These are phyloP conservation scores for Penicillium samsonianum DNA, from an alignment of 495 filamentous ascomycete species.

Conservation along the genomic window DNA sequence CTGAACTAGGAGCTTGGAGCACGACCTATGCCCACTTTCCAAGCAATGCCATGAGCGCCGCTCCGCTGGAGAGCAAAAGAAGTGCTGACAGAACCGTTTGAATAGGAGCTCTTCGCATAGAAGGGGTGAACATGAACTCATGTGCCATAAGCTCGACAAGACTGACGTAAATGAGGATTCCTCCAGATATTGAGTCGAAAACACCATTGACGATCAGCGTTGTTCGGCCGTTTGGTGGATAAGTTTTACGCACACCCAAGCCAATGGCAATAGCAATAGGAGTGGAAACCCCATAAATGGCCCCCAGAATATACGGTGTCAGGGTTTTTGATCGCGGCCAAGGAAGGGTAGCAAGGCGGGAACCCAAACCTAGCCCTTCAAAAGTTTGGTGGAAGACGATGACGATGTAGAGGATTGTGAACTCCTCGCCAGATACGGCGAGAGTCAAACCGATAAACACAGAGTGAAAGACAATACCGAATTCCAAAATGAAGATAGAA, in stretches of 20 bases:
- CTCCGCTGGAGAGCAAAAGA: conserved; percentile 70
- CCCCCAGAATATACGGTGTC: conserved; percentile 71
- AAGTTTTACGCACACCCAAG: conserved; percentile 66
- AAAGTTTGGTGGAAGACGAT: conserved; percentile 82
- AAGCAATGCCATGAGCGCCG: conserved; percentile 77
- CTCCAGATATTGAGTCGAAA: conserved; percentile 84
- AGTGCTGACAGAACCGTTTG: conserved; percentile 66
- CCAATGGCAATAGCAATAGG: conserved; percentile 83
- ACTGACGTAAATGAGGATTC: conserved; percentile 88
- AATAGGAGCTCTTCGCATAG: conserved; percentile 72
- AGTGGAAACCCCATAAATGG: conserved; percentile 73
- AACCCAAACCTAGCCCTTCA: conserved; percentile 77
- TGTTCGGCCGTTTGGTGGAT: conserved; percentile 60
- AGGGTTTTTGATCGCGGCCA: conserved; percentile 68
- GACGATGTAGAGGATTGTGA: conserved; percentile 72
- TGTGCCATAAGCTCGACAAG: conserved; percentile 94
- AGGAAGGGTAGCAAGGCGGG: conserved; percentile 67
- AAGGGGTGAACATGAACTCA: conserved; percentile 88
- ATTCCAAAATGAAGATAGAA: conserved; percentile 65
- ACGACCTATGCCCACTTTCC: conserved; percentile 74
- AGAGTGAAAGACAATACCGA: conserved; percentile 80
- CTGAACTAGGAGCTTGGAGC: no score
- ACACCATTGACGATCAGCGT: conserved; percentile 77
- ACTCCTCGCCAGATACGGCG: conserved; percentile 66
- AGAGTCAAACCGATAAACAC: conserved; percentile 79